Base-by-base conservation (phyloP, 1,284 basidiomycete species). In the Apiotrichum sp. region DNA sequence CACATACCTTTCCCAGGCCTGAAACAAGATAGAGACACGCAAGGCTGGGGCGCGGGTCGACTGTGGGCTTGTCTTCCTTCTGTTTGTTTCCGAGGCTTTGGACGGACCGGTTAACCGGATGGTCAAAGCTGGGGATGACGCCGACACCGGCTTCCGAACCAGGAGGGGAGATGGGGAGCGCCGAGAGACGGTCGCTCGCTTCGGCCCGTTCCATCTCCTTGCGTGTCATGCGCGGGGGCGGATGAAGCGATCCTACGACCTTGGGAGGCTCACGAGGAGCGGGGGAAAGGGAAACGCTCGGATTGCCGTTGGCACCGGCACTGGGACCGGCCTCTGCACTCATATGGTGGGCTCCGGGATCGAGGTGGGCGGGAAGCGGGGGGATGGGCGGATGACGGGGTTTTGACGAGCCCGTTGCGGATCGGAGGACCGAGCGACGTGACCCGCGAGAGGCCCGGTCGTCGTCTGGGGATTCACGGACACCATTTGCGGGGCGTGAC, bases 1-100 rank as follows among this genome's bases (percentile, higher is more conserved):
- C 29, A 62, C 70, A 57, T 55, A 74, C 78, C 63, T 78, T 79
- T 9, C 77, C 74, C 3, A 80, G 65, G 13, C 80, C 80, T 36
- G 77, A 77, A 31, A 80, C 78, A 48, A 80, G 67, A 59, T 80
- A 80, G 14, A 80, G 64, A 34, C 72, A 75, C 2, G 78, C 78
- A 13, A 80, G 69, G 16, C 75, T 69, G 9, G 67, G 67, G 53
- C 65, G 59, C 0, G 66, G 61, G 45, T 70, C 66, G 4, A 64
- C 53, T 29, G 70, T 46, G 44, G 71, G 56, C 57, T 69, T 68
- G 51, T 74, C 69, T 4, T 64, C 66, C 47, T 72, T 74, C 33
- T 47, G 42, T 35, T 56, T 58, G 33, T 47, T 50, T 31, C 61
- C 58, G 3, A 62, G 51, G 22, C 55, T 59, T 53, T 55, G 54